A percentile compares a stretch with the other conserved stretches of the same genome.
Conservation (phyloP, 345 rosid species). For the Lepidium africanum region DNA sequence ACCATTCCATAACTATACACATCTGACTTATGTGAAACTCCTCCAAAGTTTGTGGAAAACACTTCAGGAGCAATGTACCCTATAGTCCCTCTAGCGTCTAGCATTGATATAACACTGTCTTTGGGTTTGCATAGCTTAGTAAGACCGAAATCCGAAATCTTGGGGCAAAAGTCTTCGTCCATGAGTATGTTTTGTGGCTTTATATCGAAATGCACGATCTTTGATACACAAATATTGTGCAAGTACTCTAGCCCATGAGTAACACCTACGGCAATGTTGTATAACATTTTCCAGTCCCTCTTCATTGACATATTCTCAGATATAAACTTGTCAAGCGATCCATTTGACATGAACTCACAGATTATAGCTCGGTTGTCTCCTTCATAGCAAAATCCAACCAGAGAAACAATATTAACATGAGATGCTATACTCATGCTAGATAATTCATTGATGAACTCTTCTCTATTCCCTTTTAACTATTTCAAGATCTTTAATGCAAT, state of each 20-base stretch:
- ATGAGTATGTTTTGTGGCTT: slow-evolving; percentile 42
- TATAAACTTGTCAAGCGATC: slow-evolving; percentile 35
- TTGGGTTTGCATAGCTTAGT: slow-evolving; percentile 30
- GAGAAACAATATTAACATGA: slow-evolving; percentile 39
- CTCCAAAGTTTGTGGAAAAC: slow-evolving; percentile 27
- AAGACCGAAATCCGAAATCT: slow-evolving; percentile 43
- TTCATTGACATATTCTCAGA: background rate
- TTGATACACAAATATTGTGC: slow-evolving; percentile 36
- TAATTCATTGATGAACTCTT: slow-evolving; percentile 43
- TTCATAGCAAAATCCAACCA: slow-evolving; percentile 23
- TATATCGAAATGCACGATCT: slow-evolving; percentile 41
- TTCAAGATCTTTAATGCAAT: slow-evolving; percentile 40
- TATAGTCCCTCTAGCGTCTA: slow-evolving; percentile 18
- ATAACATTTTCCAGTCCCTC: slow-evolving; percentile 19
- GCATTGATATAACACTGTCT: slow-evolving; percentile 29
- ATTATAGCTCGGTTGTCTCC: slow-evolving; percentile 25
- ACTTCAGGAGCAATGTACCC: slow-evolving; percentile 42
- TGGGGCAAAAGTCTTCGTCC: slow-evolving; percentile 31
- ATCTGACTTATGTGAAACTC: slow-evolving; percentile 33
- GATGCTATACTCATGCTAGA: slow-evolving; percentile 46
- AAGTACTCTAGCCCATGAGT: slow-evolving; percentile 40
- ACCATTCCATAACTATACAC: slow-evolving; percentile 36
- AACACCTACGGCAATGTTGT: slow-evolving; percentile 24
- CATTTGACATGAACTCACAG: slow-evolving; percentile 38
- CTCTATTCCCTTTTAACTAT: slow-evolving; percentile 29